Conservation (phyloP, 129 eudicot genomes). For the Oenanthe sinensis region DNA sequence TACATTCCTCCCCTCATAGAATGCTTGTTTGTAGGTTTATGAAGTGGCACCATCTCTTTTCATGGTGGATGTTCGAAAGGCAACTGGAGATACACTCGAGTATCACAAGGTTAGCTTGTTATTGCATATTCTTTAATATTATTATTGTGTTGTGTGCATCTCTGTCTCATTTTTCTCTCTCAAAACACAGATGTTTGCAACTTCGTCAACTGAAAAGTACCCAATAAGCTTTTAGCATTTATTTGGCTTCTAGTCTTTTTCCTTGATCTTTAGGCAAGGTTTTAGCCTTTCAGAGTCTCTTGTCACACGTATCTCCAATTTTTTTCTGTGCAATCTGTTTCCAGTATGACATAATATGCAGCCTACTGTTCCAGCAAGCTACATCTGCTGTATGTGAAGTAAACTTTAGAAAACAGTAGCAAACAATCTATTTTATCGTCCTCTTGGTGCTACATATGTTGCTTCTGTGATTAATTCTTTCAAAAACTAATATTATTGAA, state of each 20-base stretch:
- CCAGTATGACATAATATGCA: background rate
- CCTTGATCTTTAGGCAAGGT: background rate
- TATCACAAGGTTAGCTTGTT: slow-evolving; percentile 68
- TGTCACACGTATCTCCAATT: background rate
- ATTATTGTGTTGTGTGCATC: background rate
- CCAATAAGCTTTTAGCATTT: background rate
- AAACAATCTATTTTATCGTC: background rate
- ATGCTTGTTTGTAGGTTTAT: slow-evolving; percentile 41
- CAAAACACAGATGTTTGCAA: background rate
- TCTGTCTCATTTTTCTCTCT: background rate
- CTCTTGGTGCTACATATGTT: background rate
- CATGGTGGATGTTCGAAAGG: slow-evolving; percentile 98
- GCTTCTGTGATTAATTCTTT: background rate
- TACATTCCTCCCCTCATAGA: background rate
- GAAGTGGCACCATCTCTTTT: slow-evolving; percentile 90
- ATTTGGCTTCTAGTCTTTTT: background rate
- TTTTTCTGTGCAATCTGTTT: background rate
- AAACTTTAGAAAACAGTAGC: background rate
- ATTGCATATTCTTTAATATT: background rate
- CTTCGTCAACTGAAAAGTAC: background rate
- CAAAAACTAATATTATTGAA: background rate
- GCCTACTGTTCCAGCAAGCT: background rate
- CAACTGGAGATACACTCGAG: slow-evolving; percentile 98
- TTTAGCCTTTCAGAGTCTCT: background rate
- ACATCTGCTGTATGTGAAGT: background rate